These are phyloP conservation scores for Pseudoscleropodium purum DNA, from an alignment of 225 moss, liverwort and hornwort genomes.

Conservation along the genomic window DNA sequence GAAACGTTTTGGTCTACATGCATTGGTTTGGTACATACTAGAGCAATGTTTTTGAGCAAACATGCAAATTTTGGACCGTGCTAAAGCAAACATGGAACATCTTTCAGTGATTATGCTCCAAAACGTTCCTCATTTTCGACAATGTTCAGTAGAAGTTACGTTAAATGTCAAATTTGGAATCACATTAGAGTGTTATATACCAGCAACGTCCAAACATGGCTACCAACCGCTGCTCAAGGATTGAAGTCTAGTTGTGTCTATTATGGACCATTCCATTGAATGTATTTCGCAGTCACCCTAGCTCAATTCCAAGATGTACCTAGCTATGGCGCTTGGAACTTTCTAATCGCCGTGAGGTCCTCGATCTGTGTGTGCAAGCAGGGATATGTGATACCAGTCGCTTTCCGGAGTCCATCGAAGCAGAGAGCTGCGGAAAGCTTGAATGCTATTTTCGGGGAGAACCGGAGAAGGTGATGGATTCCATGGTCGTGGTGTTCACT, in stretches of 20 bases:
- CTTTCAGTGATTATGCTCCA: fast-evolving
- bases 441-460: neutral
- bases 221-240: neutral
- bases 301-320: too few species aligned
- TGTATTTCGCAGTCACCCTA: neutral
- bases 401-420: neutral
- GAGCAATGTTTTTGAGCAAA: too few species aligned
- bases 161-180: neutral
- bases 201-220: neutral
- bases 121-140: neutral
- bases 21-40: neutral
- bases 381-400: neutral
- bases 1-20: neutral
- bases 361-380: neutral
- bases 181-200: neutral
- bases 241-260: neutral
- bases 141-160: neutral
- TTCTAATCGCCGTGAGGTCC: neutral
- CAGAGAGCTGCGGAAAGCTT: neutral
- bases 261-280: neutral
- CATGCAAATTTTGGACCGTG: neutral
- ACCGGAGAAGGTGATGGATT: neutral
- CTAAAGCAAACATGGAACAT: neutral
- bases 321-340: neutral
- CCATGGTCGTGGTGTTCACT: neutral